A percentile compares a stretch with the other conserved stretches of the same genome.
phyloP scores from a whole-genome alignment of 306 rosid species.

The Morella rubra region DNA sequence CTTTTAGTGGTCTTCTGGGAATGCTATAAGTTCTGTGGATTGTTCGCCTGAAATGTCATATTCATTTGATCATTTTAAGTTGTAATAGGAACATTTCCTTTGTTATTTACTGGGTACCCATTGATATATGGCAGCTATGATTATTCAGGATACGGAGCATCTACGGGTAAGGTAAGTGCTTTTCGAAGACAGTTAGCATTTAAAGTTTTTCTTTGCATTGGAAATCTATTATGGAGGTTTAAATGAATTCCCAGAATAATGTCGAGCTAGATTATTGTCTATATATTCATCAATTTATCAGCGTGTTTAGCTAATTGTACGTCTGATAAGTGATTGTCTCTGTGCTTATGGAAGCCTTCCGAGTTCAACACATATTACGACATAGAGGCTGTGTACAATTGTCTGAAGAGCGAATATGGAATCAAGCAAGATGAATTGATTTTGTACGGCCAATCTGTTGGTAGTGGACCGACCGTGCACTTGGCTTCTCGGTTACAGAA shows the following conservation, averaged over 20 bases:
- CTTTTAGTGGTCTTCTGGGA: not conserved
- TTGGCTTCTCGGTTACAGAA: conserved; percentile 71
- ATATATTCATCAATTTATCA: not conserved
- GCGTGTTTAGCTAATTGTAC: conserved; percentile 13
- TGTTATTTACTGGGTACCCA: conserved; percentile 24
- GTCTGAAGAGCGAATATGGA: conserved; percentile 74
- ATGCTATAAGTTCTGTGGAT: not conserved
- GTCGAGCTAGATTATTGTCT: not conserved
- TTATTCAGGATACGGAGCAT: conserved; percentile 96
- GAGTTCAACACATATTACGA: conserved; percentile 90
- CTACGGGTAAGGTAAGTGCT: conserved; percentile 86
- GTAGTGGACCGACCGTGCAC: conserved; percentile 95
- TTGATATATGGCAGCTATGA: conserved; percentile 73
- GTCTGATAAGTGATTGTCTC: conserved; percentile 32
- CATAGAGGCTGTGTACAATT: conserved; percentile 93
- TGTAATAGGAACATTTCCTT: conserved; percentile 5
- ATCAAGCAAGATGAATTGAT: conserved; percentile 85
- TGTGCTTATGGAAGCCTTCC: conserved; percentile 63
- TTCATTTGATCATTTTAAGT: not conserved
- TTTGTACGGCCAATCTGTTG: conserved; percentile 95
- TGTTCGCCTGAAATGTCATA: not conserved
- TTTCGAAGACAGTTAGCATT: not conserved
- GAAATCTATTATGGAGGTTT: not conserved
- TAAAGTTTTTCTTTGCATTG: not conserved
- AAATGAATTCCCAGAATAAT: conserved; percentile 9